Percentiles rank a stretch among this genome's conserved stretches.
phyloP scores from a whole-genome alignment of 768 basidiomycete genomes.

The Kwoniella sp. region DNA sequence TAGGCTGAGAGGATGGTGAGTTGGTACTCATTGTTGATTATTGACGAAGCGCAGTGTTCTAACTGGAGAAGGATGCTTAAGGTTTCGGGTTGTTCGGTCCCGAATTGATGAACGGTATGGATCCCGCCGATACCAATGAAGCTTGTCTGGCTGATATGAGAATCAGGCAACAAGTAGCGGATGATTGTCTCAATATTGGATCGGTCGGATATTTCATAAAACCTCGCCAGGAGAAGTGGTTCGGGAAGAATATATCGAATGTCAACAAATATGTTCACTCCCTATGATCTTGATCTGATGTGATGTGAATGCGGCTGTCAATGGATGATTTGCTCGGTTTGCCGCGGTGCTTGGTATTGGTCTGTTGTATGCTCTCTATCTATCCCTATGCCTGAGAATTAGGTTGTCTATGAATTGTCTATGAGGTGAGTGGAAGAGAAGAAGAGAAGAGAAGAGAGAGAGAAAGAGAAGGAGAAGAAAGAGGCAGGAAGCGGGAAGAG shows the following conservation, averaged over 20 bases:
- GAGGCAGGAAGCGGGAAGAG: background rate
- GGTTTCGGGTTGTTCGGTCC: background rate
- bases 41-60: too few species aligned
- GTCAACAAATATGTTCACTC: too few species aligned
- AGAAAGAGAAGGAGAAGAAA: background rate
- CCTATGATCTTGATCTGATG: background rate
- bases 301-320: background rate
- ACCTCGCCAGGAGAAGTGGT: too few species aligned
- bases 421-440: background rate
- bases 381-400: background rate
- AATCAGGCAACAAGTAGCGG: too few species aligned
- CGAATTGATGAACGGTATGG: background rate
- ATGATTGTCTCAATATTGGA: too few species aligned
- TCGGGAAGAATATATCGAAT: too few species aligned
- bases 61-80: background rate
- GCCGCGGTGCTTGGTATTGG: background rate
- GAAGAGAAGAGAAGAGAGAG: background rate
- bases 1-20: background rate
- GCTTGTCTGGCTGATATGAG: too few species aligned
- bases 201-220: too few species aligned
- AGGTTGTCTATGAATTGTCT: background rate
- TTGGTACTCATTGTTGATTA: background rate
- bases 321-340: background rate
- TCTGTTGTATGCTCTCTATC: conserved; percentile 2
- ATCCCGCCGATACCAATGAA: background rate